phyloP scores from a whole-genome alignment of 176 grass and related monocot species.

The Ensete glaucum region DNA sequence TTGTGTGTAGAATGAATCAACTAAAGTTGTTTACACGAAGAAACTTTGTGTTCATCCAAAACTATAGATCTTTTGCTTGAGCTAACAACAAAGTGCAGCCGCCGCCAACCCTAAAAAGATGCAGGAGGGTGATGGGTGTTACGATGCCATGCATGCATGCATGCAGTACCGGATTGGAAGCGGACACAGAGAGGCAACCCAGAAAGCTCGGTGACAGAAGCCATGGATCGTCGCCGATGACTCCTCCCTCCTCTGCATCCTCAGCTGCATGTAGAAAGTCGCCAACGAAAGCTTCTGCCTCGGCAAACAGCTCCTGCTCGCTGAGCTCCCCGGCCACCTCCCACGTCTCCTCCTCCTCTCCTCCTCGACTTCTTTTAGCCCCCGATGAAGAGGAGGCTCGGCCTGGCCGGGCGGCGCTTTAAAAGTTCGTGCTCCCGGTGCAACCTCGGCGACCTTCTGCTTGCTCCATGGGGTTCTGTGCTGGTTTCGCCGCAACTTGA shows the following conservation, averaged over 20 bases:
- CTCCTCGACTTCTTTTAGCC: conserved; percentile 14
- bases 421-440: conserved; percentile 21
- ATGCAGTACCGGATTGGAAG: neutral
- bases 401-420: conserved; percentile 39
- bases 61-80: too few species aligned
- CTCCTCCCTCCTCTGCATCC: conserved; percentile 50
- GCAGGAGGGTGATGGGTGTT: too few species aligned
- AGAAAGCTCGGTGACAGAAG: conserved; percentile 19
- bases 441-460: neutral
- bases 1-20: too few species aligned
- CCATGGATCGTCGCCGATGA: conserved; percentile 62
- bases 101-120: too few species aligned
- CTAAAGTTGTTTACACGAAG: too few species aligned
- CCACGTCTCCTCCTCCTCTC: conserved; percentile 6
- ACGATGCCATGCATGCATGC: neutral
- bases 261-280: conserved; percentile 64
- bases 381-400: conserved; percentile 57
- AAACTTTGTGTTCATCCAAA: too few species aligned
- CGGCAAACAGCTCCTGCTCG: conserved; percentile 50
- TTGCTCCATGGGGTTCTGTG: neutral
- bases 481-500: neutral
- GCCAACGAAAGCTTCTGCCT: conserved; percentile 52
- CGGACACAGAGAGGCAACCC: neutral
- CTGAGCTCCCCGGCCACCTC: conserved; percentile 19
- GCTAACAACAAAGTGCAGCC: too few species aligned